Conservation (phyloP, 2,329 filamentous ascomycete species). For the Fusarium redolens region DNA sequence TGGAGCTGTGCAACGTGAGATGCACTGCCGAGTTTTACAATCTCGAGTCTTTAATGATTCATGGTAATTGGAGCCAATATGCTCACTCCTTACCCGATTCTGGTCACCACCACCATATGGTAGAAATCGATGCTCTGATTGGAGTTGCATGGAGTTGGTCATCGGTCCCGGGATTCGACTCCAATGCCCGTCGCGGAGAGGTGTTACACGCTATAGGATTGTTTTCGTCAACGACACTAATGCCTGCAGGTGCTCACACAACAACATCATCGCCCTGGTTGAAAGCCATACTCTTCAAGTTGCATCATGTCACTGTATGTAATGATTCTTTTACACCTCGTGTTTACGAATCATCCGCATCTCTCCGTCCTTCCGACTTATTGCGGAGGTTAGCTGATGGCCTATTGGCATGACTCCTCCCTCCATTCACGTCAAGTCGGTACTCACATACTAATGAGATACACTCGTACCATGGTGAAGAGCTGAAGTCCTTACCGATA, state of each 20-base stretch:
- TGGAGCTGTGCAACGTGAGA: background rate
- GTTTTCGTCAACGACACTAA: background rate
- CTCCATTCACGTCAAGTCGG: background rate
- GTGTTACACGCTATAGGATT: background rate
- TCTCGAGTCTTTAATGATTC: background rate
- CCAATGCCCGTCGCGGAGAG: too few relatives aligned
- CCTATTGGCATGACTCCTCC: background rate
- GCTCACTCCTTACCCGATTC: background rate
- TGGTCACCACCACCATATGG: too few relatives aligned
- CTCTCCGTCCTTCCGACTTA: background rate
- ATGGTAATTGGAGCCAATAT: background rate
- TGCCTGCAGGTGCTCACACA: background rate
- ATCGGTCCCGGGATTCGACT: too few relatives aligned
- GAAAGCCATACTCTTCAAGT: background rate
- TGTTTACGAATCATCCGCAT: background rate
- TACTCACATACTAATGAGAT: background rate
- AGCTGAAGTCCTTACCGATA: background rate
- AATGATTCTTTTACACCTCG: too few relatives aligned
- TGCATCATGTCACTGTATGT: background rate
- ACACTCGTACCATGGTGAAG: background rate
- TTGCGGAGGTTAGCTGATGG: background rate
- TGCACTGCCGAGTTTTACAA: background rate
- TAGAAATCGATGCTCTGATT: background rate
- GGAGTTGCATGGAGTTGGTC: too few relatives aligned
- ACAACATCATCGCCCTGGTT: background rate